These are phyloP conservation scores for Aspergillus pseudoterreus DNA, from an alignment of 2,329 filamentous ascomycete species.

Conservation along the genomic window DNA sequence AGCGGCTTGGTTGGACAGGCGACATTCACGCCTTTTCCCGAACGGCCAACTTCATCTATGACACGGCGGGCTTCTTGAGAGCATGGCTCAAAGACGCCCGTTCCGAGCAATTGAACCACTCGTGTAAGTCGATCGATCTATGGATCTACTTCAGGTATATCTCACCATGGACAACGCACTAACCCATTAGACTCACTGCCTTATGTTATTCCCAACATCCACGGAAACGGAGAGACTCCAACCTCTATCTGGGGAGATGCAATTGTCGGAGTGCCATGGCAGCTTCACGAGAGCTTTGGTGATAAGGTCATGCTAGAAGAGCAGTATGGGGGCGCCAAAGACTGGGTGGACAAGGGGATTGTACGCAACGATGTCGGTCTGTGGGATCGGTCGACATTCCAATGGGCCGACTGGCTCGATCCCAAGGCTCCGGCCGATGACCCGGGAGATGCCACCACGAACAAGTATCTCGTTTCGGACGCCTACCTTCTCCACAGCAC, in stretches of 20 bases:
- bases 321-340: slow-evolving; percentile 8
- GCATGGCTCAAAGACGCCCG: slow-evolving; percentile 50
- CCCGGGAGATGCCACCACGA: slow-evolving; percentile 26
- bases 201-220: slow-evolving; percentile 22
- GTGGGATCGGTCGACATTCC: slow-evolving; percentile 14
- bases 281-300: slow-evolving; percentile 27
- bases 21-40: slow-evolving; percentile 48
- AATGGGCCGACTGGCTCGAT: slow-evolving; percentile 39
- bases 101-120: slow-evolving; percentile 25
- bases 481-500: slow-evolving; percentile 34
- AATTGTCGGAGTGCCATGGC: slow-evolving; percentile 31
- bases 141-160: too few species aligned
- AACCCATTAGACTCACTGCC: slow-evolving; percentile 17
- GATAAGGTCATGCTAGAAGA: slow-evolving; percentile 27
- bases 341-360: slow-evolving; percentile 11
- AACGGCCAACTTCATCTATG: slow-evolving; percentile 46
- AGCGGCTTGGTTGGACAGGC: slow-evolving; percentile 53
- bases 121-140: slow-evolving; percentile 1
- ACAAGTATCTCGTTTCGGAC: slow-evolving; percentile 29
- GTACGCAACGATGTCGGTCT: slow-evolving; percentile 7
- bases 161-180: too few species aligned
- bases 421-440: slow-evolving; percentile 30
- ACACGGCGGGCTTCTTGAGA: slow-evolving; percentile 49
- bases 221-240: background rate
- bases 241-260: slow-evolving; percentile 37